Evolutionary conservation across 352 stramenopile genomes (phyloP), one percentile per base, ranked within the genome.

Genomic region (Pythium folliculosum): DNA sequence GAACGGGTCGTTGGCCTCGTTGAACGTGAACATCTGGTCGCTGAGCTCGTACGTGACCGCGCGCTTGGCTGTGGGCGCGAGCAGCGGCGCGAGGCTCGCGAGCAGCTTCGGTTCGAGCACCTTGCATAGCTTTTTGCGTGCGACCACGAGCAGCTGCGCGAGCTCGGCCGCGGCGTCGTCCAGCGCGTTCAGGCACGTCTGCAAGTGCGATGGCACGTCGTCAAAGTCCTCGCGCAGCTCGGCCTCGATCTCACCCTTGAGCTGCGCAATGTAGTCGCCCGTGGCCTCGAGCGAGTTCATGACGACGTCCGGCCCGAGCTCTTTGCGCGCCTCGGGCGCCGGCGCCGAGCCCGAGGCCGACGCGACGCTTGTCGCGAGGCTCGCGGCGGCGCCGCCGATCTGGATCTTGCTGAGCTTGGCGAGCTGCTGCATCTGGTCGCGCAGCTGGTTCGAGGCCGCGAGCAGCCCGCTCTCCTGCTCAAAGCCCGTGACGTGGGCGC

Each of bases 1-100:
- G 59, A 94, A 96, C 52, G 88, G 88, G 43, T 96, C 88, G 68
- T 96, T 96, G 38, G 85, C 88, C 63, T 96, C 88, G 64, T 96
- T 95, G 40, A 89, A 80, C 43, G 86, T 94, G 71, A 91, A 96
- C 81, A 88, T 84, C n/a, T 86, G 74, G 58, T 96, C 88, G 5
- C 76, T 92, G 19, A 96, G 80, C 65, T 95, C 86, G 67, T 92
- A 96, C 21, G 78, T 77, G n/a, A 93, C 83, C 5, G 63, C 60
- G 5, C 69, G 69, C 32, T 85, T 87, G 13, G 83, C 77, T 2
- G 67, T 73, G 0, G 73, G 63, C 21, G 77, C 72, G 17, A 96
- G 62, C 45, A 96, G 68, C 23, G 64, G 76, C 37, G 73, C 77
- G 27, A 94, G 71, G 4, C 75, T 82, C 19, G 50, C 66, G 22